These are phyloP conservation scores for Parathielavia hyrcaniae DNA, from an alignment of 495 filamentous ascomycete species.

Conservation along the genomic window DNA sequence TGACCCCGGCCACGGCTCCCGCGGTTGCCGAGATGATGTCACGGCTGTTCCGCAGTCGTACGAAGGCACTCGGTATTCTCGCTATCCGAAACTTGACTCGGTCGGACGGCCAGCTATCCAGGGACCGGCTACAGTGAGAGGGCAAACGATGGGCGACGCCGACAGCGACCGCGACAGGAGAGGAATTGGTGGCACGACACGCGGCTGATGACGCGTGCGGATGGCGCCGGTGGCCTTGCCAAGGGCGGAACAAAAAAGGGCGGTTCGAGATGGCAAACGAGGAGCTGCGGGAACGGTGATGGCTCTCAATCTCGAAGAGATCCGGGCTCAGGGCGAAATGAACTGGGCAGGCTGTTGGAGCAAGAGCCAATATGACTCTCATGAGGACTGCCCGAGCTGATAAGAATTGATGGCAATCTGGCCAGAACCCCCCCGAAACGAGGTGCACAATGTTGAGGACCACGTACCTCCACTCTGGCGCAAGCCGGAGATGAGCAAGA, in stretches of 20 bases:
- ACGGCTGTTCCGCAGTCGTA: constrained; percentile 1
- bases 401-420: constrained; percentile 26
- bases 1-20: constrained; percentile 7
- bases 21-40: constrained; percentile 17
- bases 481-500: constrained; percentile 15
- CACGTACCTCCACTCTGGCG: constrained; percentile 18
- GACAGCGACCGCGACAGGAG: background rate
- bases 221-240: no score
- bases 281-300: no score
- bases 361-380: background rate
- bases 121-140: background rate
- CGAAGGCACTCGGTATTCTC: background rate
- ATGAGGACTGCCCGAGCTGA: background rate
- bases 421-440: constrained; percentile 16
- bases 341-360: background rate
- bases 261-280: no score
- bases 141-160: background rate
- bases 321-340: background rate
- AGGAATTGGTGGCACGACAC: background rate
- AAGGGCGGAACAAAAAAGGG: no score
- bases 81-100: background rate
- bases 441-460: constrained; percentile 1
- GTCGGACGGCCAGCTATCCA: background rate
- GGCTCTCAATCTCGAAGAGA: no score
- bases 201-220: constrained; percentile 1